phyloP scores from a whole-genome alignment of 1,284 basidiomycete genomes.

The Cystobasidium sp. region DNA sequence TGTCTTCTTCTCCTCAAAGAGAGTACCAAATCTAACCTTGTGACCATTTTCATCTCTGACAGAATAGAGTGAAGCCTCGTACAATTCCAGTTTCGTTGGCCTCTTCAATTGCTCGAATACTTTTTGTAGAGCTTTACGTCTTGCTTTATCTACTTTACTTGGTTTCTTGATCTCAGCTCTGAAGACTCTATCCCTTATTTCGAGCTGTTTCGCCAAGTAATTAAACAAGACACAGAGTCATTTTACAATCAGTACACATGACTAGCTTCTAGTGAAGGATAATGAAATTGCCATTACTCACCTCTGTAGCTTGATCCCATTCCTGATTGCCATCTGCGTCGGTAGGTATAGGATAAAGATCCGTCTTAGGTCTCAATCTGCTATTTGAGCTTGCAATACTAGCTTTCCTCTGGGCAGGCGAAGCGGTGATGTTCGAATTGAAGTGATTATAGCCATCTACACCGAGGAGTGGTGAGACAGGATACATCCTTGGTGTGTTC shows the following conservation, averaged over 20 bases:
- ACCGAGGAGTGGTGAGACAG: neutral
- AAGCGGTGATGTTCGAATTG: neutral
- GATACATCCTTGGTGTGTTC: conserved; percentile 23
- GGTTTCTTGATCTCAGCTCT: conserved; percentile 32
- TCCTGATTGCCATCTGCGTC: conserved; percentile 13
- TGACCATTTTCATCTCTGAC: conserved; percentile 45
- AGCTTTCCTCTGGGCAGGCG: conserved; percentile 2
- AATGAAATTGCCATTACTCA: neutral
- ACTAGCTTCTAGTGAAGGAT: neutral
- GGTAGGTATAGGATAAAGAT: conserved; percentile 21
- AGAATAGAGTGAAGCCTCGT: conserved; percentile 30
- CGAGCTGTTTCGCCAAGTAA: conserved; percentile 19
- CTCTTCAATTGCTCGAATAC: conserved; percentile 23
- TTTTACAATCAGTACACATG: neutral
- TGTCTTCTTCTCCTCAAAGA: conserved; percentile 60
- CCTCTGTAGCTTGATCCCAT: conserved; percentile 41
- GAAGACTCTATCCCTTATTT: conserved; percentile 40
- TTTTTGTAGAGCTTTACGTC: conserved; percentile 14
- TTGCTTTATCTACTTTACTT: conserved; percentile 23
- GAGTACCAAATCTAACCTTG: conserved; percentile 39
- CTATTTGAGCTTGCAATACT: conserved; percentile 5
- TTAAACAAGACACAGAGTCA: neutral
- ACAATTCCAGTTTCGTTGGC: conserved; percentile 44
- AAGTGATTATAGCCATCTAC: neutral
- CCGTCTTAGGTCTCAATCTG: conserved; percentile 15